A percentile compares a stretch with the other conserved stretches of the same genome.
phyloP scores from a whole-genome alignment of 805 yeast genomes.

The Wickerhamia fluorescens region DNA sequence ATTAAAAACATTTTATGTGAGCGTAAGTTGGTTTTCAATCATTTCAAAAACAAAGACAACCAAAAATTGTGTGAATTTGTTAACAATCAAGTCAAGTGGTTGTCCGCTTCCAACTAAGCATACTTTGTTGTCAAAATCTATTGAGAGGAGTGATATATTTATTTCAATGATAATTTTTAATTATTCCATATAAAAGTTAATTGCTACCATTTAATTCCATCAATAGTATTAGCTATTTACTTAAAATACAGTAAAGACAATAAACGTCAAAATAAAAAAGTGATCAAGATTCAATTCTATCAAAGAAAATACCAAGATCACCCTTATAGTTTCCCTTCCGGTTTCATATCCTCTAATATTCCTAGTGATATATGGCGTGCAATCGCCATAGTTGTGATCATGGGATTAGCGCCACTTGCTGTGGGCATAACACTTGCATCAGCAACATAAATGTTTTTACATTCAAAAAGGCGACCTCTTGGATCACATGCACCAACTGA shows the following conservation, averaged over 20 bases:
- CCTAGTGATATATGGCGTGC: conserved; percentile 16
- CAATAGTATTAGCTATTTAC: too few relatives aligned
- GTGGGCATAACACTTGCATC: conserved; percentile 26
- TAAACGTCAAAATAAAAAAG: background rate
- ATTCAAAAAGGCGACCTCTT: conserved; percentile 18
- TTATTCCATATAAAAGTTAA: background rate
- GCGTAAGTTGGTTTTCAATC: conserved; percentile 15
- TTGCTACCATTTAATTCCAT: background rate
- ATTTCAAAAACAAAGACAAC: conserved; percentile 15
- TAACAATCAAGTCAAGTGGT: conserved; percentile 21
- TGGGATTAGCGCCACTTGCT: conserved; percentile 22
- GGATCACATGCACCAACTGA: conserved; percentile 18
- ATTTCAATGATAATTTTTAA: background rate
- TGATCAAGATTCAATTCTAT: background rate
- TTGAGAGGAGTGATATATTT: background rate
- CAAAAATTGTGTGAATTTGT: conserved; percentile 20
- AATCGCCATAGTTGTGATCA: conserved; percentile 20
- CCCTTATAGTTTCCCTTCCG: conserved; percentile 2
- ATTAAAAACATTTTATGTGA: conserved; percentile 22
- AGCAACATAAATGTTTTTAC: conserved; percentile 20
- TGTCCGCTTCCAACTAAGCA: conserved; percentile 9
- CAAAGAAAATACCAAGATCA: background rate
- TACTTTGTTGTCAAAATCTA: background rate
- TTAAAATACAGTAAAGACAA: too few relatives aligned
- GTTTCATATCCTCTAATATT: conserved; percentile 12